phyloP scores from a whole-genome alignment of 768 basidiomycete species.

The Exsudoporus frostii region DNA sequence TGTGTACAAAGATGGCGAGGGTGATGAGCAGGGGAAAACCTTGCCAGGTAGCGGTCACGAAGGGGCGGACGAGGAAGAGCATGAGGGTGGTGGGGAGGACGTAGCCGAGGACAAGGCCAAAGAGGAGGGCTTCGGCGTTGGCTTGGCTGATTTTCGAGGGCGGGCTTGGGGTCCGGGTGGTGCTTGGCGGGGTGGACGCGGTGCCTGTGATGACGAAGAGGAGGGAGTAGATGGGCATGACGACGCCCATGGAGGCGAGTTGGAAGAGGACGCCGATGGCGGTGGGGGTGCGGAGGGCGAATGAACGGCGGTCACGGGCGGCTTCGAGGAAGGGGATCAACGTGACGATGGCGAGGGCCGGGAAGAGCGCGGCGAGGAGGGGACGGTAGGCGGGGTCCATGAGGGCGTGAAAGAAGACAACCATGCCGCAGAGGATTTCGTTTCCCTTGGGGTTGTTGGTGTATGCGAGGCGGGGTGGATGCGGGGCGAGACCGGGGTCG shows the following conservation, averaged over 20 bases:
- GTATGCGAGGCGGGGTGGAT: constrained; percentile 39
- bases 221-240: constrained; percentile 48
- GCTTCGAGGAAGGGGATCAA: constrained; percentile 47
- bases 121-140: constrained; percentile 52
- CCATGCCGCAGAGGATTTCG: constrained; percentile 39
- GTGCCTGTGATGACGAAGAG: constrained; percentile 41
- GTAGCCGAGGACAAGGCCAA: constrained; percentile 44
- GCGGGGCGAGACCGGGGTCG: constrained; percentile 8
- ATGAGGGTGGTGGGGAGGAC: constrained; percentile 47
- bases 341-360: constrained; percentile 15
- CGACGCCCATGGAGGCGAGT: constrained; percentile 39
- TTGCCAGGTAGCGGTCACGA: constrained; percentile 54
- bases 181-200: constrained; percentile 6
- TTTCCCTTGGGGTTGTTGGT: constrained; percentile 39
- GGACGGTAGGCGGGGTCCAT: constrained; percentile 17
- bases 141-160: constrained; percentile 38
- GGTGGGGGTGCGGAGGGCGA: constrained; percentile 40
- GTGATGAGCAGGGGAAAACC: constrained; percentile 46
- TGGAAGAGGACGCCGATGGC: constrained; percentile 43
- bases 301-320: constrained; percentile 35
- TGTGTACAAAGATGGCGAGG: constrained; percentile 39
- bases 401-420: constrained; percentile 44
- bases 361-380: constrained; percentile 14
- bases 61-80: constrained; percentile 39
- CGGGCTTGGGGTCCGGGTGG: neutral